These are phyloP conservation scores for Erodium texanum DNA, from an alignment of 441 rosid genomes.

Conservation along the genomic window DNA sequence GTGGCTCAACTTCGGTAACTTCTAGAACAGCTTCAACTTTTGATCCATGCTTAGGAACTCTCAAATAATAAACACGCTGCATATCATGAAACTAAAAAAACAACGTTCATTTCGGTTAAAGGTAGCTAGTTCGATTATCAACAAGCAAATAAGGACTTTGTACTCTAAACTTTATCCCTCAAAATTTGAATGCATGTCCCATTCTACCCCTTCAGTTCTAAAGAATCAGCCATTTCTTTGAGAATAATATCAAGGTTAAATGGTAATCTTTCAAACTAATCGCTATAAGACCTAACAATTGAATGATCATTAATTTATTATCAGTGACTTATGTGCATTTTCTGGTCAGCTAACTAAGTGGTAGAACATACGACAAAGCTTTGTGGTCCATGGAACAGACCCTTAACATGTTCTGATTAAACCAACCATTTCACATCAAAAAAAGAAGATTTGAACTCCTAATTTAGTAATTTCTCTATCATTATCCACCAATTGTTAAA, in stretches of 20 bases:
- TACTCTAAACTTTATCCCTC: background rate
- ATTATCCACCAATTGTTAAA: background rate
- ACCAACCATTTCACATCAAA: background rate
- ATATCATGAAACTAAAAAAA: slow-evolving; percentile 15
- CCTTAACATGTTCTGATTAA: background rate
- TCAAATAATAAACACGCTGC: background rate
- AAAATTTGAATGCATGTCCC: too few species aligned
- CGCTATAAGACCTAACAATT: too few species aligned
- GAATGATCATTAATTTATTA: too few species aligned
- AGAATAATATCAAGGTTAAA: background rate
- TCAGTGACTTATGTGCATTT: too few species aligned
- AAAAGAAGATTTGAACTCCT: background rate
- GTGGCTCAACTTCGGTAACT: slow-evolving; percentile 26
- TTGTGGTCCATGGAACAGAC: background rate
- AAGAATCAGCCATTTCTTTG: background rate
- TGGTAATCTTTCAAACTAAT: background rate
- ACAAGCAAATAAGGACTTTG: background rate
- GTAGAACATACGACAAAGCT: too few species aligned
- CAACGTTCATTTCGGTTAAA: background rate
- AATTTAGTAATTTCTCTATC: too few species aligned
- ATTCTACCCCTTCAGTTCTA: too few species aligned
- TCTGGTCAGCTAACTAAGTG: too few species aligned
- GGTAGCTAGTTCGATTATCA: background rate
- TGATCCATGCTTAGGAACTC: slow-evolving; percentile 15
- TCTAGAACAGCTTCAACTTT: background rate